Conservation (phyloP, 768 basidiomycete genomes). For the Sporobolomyces roseus region DNA sequence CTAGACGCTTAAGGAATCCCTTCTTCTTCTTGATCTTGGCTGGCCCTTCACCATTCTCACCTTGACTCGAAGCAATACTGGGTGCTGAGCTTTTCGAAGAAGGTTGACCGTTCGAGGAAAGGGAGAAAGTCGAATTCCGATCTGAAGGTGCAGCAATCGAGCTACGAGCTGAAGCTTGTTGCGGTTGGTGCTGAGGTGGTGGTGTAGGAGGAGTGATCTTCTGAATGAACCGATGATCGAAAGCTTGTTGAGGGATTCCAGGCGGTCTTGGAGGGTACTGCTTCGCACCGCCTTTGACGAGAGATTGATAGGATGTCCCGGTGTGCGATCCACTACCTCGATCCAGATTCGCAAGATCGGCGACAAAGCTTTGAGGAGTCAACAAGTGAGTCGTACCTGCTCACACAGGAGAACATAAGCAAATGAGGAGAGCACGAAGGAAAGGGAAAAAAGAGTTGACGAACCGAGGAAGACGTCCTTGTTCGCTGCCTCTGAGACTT, state of each 20-base stretch:
- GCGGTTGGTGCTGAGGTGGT: neutral
- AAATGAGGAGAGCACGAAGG: neutral
- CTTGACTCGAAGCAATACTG: constrained; percentile 5
- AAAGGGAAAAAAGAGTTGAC: constrained; percentile 31
- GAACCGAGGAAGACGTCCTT: constrained; percentile 90
- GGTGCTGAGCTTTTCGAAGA: constrained; percentile 10
- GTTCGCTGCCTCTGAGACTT: constrained; percentile 66
- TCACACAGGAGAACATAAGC: neutral
- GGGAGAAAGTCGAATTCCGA: constrained; percentile 1
- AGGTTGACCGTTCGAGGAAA: constrained; percentile 6
- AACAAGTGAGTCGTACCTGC: constrained; percentile 78
- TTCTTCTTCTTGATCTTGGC: constrained; percentile 27
- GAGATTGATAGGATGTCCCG: constrained; percentile 45
- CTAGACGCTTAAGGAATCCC: constrained; percentile 9
- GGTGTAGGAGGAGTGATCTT: constrained; percentile 20
- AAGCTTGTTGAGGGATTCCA: constrained; percentile 28
- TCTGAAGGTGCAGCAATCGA: neutral
- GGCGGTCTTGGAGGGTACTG: constrained; percentile 5
- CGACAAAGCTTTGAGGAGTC: constrained; percentile 77
- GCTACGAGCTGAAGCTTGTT: neutral
- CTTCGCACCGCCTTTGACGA: constrained; percentile 18
- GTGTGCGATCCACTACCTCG: constrained; percentile 68
- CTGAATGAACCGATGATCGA: constrained; percentile 30
- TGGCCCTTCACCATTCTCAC: neutral
- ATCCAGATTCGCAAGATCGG: constrained; percentile 81